Evolutionary conservation across 352 stramenopile genomes (phyloP), one percentile per base, ranked within the genome.

Genomic region (Pythium monospermum): DNA sequence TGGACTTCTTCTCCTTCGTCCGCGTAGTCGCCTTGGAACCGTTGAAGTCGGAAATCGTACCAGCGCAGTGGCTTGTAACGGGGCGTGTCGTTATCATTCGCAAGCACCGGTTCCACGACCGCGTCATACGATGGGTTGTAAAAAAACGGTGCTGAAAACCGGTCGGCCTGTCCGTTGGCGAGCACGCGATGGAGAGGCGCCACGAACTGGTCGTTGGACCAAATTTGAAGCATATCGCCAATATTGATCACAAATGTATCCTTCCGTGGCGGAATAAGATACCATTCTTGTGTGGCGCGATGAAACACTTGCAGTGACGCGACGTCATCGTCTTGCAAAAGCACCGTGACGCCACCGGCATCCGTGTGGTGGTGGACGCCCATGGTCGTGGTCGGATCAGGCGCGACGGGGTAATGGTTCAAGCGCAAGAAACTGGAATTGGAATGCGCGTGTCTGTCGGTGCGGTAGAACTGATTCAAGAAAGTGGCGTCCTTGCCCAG

Each of bases 1-100:
- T 97, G 89, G 53, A 97, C 90, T 52, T 98, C 93, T n/a, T 86
- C 69, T 21, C 93, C 93, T 22, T 90, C 53, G 71, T 98, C 83
- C 4, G 82, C 88, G 55, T 95, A 91, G 67, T 98, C 87, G 37
- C 93, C 90, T 26, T 86, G 78, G 73, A 96, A 95, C 19, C 91
- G 80, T 33, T 85, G 54, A 32, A 78, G 67, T 36, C 87, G 76
- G 61, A 94, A 98, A 46, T 97, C 88, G 26, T 79, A 81, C 82
- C 87, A 98, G 21, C 76, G 79, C n/a, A 96, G 71, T 19, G 83
- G 57, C 6, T 78, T 64, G 60, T 97, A 97, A 26, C 62, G 68
- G 0, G 75, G 52, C 42, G 53, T 60, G 2, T 78, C 61, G 4
- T 36, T 57, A 10, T 56, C 64, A 10, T 60, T 43, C 35, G 50